phyloP scores from a whole-genome alignment of 306 rosid genomes.

The Cucurbita argyrosperma region DNA sequence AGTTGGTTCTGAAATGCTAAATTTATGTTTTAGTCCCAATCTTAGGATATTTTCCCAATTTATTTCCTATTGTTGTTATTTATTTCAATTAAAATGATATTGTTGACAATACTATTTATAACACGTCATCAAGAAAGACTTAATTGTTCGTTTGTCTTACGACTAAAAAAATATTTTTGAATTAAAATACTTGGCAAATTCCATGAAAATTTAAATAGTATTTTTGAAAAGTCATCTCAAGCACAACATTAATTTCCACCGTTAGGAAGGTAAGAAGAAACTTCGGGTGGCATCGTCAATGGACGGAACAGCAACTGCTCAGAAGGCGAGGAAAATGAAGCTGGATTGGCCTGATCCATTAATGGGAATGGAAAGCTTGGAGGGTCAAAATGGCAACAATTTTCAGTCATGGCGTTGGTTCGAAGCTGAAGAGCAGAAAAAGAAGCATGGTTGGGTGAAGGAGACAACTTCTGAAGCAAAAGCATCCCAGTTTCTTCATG shows the following conservation, averaged over 20 bases:
- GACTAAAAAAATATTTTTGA: too few relatives aligned
- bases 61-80: background rate
- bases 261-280: background rate
- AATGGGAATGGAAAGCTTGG: background rate
- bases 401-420: background rate
- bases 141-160: too few relatives aligned
- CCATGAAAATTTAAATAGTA: too few relatives aligned
- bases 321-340: background rate
- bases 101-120: too few relatives aligned
- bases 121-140: too few relatives aligned
- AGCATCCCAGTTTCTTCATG: background rate
- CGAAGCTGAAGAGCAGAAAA: background rate
- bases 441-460: background rate
- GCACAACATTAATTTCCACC: background rate
- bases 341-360: background rate
- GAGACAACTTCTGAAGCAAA: background rate
- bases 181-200: too few relatives aligned
- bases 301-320: background rate
- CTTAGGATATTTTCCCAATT: background rate
- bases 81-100: too few relatives aligned
- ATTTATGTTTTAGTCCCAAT: background rate
- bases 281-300: background rate
- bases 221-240: background rate
- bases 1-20: too few relatives aligned
- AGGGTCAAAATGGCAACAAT: background rate